Evolutionary conservation across 2,329 filamentous ascomycete species (phyloP).

Genomic region (Tolypocladium paradoxum): DNA sequence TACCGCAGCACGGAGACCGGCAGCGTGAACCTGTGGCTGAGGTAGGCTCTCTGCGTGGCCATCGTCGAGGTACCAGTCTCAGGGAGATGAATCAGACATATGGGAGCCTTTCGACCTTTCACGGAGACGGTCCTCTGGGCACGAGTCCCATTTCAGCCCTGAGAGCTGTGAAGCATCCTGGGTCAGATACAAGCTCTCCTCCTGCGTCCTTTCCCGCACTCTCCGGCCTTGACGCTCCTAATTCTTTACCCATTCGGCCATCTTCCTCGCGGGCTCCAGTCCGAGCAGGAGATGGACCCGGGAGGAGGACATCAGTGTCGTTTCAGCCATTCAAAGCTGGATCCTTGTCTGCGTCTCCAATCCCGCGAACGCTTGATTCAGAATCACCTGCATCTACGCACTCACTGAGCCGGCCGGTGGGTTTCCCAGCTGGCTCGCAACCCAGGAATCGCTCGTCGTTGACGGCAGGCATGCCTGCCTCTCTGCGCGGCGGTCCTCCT

Average conservation of each 20-base stretch:
- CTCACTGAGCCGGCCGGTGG: conserved; percentile 36
- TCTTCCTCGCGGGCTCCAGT: conserved; percentile 22
- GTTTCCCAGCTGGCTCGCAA: conserved; percentile 30
- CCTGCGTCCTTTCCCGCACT: conserved; percentile 38
- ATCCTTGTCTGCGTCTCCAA: conserved; percentile 80
- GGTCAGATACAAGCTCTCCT: conserved; percentile 53
- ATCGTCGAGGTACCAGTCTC: conserved; percentile 36
- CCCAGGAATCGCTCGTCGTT: conserved; percentile 61
- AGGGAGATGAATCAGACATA: conserved; percentile 68
- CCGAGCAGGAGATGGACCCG: conserved; percentile 41
- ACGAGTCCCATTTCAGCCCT: conserved; percentile 82
- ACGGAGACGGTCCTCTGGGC: conserved; percentile 65
- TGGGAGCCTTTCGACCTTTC: conserved; percentile 81
- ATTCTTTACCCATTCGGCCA: conserved; percentile 41
- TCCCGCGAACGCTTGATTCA: conserved; percentile 35
- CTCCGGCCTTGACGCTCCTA: conserved; percentile 32
- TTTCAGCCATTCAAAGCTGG: conserved; percentile 96
- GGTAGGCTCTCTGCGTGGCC: conserved; percentile 64
- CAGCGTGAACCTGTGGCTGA: conserved; percentile 33
- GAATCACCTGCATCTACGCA: conserved; percentile 46
- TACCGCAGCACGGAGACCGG: conserved; percentile 44
- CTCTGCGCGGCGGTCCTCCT: conserved; percentile 54
- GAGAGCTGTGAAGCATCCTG: conserved; percentile 52
- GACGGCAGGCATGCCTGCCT: conserved; percentile 65
- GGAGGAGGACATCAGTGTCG: conserved; percentile 70